These are phyloP conservation scores for Arabis alpina DNA, from an alignment of 345 rosid genomes.

Conservation along the genomic window DNA sequence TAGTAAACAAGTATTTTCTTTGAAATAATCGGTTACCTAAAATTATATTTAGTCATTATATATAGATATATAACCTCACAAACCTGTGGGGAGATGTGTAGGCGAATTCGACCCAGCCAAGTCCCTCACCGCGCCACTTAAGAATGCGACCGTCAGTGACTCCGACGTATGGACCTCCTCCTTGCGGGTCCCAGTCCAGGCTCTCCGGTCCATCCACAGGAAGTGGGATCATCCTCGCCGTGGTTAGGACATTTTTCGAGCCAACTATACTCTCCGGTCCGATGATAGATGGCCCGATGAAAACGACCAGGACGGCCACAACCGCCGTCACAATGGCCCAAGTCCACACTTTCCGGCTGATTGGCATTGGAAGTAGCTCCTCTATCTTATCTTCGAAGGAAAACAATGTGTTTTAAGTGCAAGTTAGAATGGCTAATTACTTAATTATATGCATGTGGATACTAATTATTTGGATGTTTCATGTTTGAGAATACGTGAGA, in stretches of 20 bases:
- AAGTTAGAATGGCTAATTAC: slow-evolving; percentile 24
- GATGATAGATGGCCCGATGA: slow-evolving; percentile 24
- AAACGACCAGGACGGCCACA: slow-evolving; percentile 25
- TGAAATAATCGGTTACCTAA: neutral
- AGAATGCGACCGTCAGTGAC: slow-evolving; percentile 45
- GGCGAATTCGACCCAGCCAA: slow-evolving; percentile 69
- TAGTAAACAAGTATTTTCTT: neutral
- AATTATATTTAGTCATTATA: neutral
- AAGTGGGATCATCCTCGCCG: slow-evolving; percentile 30
- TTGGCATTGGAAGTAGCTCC: slow-evolving; percentile 21
- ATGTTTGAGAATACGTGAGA: slow-evolving; percentile 28
- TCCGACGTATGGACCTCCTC: slow-evolving; percentile 44
- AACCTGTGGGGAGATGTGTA: slow-evolving; percentile 59
- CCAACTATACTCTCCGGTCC: slow-evolving; percentile 37
- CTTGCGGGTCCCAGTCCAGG: slow-evolving; percentile 39
- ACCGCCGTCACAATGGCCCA: slow-evolving; percentile 24
- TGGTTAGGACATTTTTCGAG: slow-evolving; percentile 27
- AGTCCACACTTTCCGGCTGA: slow-evolving; percentile 10
- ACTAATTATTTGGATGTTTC: neutral
- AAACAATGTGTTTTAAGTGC: slow-evolving; percentile 4
- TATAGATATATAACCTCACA: neutral
- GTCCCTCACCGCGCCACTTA: slow-evolving; percentile 39
- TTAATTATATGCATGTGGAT: slow-evolving; percentile 6
- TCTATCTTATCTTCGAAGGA: slow-evolving; percentile 2
- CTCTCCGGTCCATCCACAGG: slow-evolving; percentile 44